These are phyloP conservation scores for Escallonia rubra DNA, from an alignment of 129 eudicot species.

Conservation along the genomic window DNA sequence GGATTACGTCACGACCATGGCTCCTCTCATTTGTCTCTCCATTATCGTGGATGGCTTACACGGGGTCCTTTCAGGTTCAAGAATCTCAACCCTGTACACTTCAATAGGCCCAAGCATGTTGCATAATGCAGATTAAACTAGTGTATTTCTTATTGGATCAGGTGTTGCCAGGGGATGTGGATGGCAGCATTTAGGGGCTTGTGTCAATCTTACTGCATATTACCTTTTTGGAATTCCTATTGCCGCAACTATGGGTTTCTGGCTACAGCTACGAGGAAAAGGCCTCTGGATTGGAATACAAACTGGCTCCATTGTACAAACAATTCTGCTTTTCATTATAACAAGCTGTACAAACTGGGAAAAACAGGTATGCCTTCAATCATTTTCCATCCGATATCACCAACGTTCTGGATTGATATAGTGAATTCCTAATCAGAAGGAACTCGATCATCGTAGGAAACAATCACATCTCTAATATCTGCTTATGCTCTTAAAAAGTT, in stretches of 20 bases:
- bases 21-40: conserved; percentile 62
- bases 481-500: too few relatives aligned
- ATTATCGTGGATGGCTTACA: conserved; percentile 53
- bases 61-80: conserved; percentile 61
- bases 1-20: conserved; percentile 59
- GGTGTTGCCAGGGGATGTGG: conserved; percentile 92
- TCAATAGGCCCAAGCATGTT: background rate
- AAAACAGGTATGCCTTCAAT: conserved; percentile 35
- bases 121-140: background rate
- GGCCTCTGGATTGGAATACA: conserved; percentile 81
- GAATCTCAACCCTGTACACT: too few relatives aligned
- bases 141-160: conserved; percentile 9
- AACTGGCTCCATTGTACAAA: conserved; percentile 50
- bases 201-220: conserved; percentile 62
- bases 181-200: conserved; percentile 84
- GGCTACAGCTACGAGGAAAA: conserved; percentile 43
- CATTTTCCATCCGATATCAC: too few relatives aligned
- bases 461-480: too few relatives aligned
- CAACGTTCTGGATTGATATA: too few relatives aligned
- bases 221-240: conserved; percentile 68
- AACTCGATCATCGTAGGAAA: too few relatives aligned
- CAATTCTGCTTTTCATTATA: conserved; percentile 33
- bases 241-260: conserved; percentile 50
- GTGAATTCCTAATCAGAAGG: too few relatives aligned
- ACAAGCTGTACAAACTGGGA: conserved; percentile 61